Conservation (phyloP, 2,329 filamentous ascomycete genomes). For the Curvularia sp. region DNA sequence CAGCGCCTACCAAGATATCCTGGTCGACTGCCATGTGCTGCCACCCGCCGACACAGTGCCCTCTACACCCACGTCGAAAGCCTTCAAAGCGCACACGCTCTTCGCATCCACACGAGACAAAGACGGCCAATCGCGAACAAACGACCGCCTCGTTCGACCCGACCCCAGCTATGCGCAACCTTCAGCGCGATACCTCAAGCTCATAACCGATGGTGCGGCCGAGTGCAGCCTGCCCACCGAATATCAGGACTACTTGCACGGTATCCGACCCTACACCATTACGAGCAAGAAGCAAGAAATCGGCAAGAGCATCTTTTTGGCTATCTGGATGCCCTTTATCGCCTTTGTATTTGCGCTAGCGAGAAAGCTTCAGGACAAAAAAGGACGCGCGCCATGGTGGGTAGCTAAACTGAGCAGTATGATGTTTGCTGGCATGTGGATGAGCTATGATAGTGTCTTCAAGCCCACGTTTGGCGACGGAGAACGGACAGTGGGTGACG, state of each 20-base stretch:
- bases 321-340: constrained; percentile 66
- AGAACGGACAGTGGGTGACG: constrained; percentile 65
- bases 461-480: constrained; percentile 82
- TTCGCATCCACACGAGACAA: constrained; percentile 65
- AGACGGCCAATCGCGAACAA: constrained; percentile 29
- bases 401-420: constrained; percentile 61
- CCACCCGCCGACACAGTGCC: constrained; percentile 67
- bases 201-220: constrained; percentile 77
- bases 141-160: constrained; percentile 64
- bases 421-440: constrained; percentile 68
- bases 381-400: constrained; percentile 75
- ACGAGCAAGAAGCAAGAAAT: constrained; percentile 72
- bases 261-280: constrained; percentile 72
- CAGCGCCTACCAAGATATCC: constrained; percentile 80
- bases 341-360: constrained; percentile 61
- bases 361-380: constrained; percentile 65
- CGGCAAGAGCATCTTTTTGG: constrained; percentile 69
- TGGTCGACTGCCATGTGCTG: constrained; percentile 79
- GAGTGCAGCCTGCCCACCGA: constrained; percentile 81
- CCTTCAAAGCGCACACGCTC: constrained; percentile 86
- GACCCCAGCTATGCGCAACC: constrained; percentile 79
- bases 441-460: constrained; percentile 68
- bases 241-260: constrained; percentile 76
- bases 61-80: constrained; percentile 63
- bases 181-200: constrained; percentile 80